Evolutionary conservation across 225 moss, liverwort and hornwort genomes (phyloP), one percentile per base, ranked within the genome.

Genomic region (Pseudoscleropodium purum): DNA sequence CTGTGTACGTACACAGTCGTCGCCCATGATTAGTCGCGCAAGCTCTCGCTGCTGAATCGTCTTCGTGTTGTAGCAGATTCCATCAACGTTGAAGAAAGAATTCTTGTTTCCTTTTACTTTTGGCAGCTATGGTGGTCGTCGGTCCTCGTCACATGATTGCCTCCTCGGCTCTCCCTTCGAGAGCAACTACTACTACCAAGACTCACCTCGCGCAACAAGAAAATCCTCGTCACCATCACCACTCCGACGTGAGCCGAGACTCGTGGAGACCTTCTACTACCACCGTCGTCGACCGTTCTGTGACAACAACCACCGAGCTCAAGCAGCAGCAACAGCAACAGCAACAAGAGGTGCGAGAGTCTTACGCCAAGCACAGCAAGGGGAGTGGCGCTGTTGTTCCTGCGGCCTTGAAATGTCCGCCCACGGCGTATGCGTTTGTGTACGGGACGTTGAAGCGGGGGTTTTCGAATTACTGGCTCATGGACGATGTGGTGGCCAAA

Each of bases 381-480:
- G 52, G 60, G 37, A 43, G 39, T 26, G 63, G 12, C 18, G 81
- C 11, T 47, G 34, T 4, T 27, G 34, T 13, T 13, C 64, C 84
- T 15, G 31, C 92, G 14, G 14, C 65, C 15, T 81, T 89, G 91
- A 87, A 89, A 25, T 85, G 83, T 51, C 88, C 91, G 16, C 92
- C 93, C 37, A 87, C 89, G 21, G 81, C 94, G 12, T 90, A 92
- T 15, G 97, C 95, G 49, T 98, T 98, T 75, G 96, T 98, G 81
- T 98, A 98, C 52, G 98, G 98, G 45, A 98, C 98, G 15, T 82
- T 98, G 92, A 98, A 98, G 91, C 91, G 91, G 15, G 97, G 98
- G 0, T 97, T 98, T 66, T 94, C 95, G 77, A 98, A 98, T 91
- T 91, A 91, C 90, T 95, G 97, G 96, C 95, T 97, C 60, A 94